Evolutionary conservation across 768 basidiomycete genomes (phyloP).

Genomic region (Calvatia gigantea): DNA sequence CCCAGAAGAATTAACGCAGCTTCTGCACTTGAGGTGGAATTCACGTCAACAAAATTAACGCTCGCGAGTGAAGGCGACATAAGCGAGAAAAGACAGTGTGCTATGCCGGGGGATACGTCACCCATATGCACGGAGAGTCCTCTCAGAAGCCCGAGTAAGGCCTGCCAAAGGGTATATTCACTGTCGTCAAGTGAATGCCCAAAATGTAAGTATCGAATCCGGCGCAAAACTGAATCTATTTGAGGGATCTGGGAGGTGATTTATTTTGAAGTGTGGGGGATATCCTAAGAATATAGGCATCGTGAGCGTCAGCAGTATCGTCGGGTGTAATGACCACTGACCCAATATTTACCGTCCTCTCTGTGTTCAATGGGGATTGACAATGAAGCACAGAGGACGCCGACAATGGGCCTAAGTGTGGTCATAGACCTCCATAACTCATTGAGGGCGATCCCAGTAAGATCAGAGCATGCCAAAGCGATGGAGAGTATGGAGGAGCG

Average conservation of each 20-base stretch:
- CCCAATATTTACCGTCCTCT: not conserved
- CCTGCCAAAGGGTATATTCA: not conserved
- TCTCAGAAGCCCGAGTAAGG: not conserved
- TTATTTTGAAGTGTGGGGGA: not conserved
- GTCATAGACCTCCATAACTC: not conserved
- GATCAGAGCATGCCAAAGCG: not conserved
- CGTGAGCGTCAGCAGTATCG: not conserved
- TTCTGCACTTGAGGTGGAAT: not conserved
- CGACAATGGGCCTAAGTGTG: not conserved
- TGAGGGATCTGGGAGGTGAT: not conserved
- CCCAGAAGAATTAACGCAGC: not conserved
- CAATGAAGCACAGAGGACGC: not conserved
- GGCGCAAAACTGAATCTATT: not conserved
- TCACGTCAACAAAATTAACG: not conserved
- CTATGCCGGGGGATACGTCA: not conserved
- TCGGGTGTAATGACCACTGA: not conserved
- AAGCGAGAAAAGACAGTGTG: not conserved
- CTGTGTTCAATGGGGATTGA: not conserved
- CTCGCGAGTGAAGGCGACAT: not conserved
- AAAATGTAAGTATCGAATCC: not conserved
- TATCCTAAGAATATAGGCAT: not conserved
- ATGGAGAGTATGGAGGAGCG: not conserved
- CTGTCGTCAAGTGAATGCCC: not conserved
- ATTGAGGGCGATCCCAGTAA: not conserved
- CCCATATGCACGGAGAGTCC: not conserved